Evolutionary conservation across 1,284 basidiomycete genomes (phyloP).

Genomic region (Heterobasidion occidentale): DNA sequence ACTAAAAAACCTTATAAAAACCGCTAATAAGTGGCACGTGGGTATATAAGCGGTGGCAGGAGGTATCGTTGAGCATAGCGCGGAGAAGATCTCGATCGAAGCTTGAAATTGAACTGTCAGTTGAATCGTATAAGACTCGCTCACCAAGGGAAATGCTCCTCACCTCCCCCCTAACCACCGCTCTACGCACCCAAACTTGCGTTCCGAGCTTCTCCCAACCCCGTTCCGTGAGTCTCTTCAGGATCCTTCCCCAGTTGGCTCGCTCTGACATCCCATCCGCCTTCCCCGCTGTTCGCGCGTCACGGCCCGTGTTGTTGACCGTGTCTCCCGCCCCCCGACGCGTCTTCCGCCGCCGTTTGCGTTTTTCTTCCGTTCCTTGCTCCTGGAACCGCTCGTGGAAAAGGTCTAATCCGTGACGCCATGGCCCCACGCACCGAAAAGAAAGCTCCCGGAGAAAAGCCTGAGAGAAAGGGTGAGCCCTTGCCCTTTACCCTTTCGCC

Average conservation of each 20-base stretch:
- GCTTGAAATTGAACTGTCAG: conserved; percentile 11
- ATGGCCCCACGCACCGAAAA: conserved; percentile 13
- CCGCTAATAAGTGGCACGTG: not conserved
- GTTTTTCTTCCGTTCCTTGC: not conserved
- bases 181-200: not conserved
- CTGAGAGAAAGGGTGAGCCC: conserved; percentile 13
- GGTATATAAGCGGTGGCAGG: conserved; percentile 7
- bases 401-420: not conserved
- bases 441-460: conserved; percentile 12
- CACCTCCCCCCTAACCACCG: conserved; percentile 5
- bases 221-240: too few species aligned
- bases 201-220: not conserved
- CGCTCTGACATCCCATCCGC: not conserved
- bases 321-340: conserved; percentile 1
- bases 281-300: not conserved
- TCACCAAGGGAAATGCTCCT: conserved; percentile 7
- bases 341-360: not conserved
- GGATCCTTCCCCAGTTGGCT: not conserved
- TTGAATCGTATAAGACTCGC: conserved; percentile 11
- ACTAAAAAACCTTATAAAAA: too few species aligned
- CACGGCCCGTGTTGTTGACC: not conserved
- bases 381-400: not conserved
- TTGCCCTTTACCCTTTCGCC: not conserved
- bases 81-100: conserved; percentile 14
- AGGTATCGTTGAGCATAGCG: conserved; percentile 5